Conservation (phyloP, 352 stramenopile species). For the Pythium myriotylum region DNA sequence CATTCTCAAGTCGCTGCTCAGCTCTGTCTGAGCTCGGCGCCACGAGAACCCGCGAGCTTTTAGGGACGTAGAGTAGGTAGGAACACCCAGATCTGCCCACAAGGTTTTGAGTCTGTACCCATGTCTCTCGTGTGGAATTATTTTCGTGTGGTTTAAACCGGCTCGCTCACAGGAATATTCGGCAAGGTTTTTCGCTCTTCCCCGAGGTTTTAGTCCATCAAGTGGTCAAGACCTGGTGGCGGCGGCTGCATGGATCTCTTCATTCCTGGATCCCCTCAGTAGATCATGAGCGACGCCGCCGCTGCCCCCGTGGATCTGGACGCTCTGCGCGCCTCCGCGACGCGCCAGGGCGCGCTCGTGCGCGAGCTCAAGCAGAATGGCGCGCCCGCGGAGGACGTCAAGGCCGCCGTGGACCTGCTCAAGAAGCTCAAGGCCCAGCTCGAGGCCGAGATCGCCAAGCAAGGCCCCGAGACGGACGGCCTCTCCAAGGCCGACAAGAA, state of each 20-base stretch:
- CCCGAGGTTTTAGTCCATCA: not conserved
- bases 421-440: conserved; percentile 94
- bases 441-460: conserved; percentile 76
- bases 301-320: conserved; percentile 90
- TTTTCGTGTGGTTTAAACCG: conserved; percentile 15
- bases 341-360: conserved; percentile 94
- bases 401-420: conserved; percentile 91
- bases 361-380: conserved; percentile 97
- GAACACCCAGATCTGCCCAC: not conserved
- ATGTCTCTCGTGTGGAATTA: too few species aligned
- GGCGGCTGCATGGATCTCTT: not conserved
- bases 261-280: conserved; percentile 1
- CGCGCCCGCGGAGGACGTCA: conserved; percentile 81
- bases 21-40: conserved; percentile 46
- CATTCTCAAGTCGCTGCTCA: conserved; percentile 86
- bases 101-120: conserved; percentile 15
- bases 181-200: conserved; percentile 14
- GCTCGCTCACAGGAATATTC: conserved; percentile 27
- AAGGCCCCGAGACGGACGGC: conserved; percentile 59
- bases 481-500: conserved; percentile 86
- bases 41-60: not conserved
- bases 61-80: conserved; percentile 9
- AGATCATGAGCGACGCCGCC: conserved; percentile 26
- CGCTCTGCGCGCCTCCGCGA: conserved; percentile 93
- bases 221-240: not conserved